phyloP scores from a whole-genome alignment of 1,139 yeast genomes.

The Sporopachydermia cereana region DNA sequence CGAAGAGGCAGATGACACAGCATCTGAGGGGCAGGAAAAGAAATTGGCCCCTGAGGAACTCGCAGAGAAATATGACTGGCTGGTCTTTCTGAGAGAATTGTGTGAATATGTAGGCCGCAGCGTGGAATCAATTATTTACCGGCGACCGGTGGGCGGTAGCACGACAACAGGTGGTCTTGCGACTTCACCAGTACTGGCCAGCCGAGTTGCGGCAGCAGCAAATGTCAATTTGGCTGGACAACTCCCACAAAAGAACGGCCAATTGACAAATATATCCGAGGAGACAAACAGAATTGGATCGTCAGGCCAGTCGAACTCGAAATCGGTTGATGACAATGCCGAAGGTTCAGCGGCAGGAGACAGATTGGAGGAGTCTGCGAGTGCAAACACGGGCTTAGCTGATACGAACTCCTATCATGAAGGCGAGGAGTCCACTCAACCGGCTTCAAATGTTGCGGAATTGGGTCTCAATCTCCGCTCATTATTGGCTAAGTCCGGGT shows the following conservation, averaged over 20 bases:
- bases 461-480: slow-evolving; percentile 1
- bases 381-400: background rate
- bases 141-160: slow-evolving; percentile 20
- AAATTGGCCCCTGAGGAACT: slow-evolving; percentile 26
- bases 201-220: background rate
- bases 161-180: too few relatives aligned
- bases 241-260: too few relatives aligned
- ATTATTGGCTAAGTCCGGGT: background rate
- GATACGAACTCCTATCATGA: background rate
- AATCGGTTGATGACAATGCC: background rate
- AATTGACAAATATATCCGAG: too few relatives aligned
- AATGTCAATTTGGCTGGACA: background rate
- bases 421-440: background rate
- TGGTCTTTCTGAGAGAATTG: slow-evolving; percentile 57
- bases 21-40: slow-evolving; percentile 11
- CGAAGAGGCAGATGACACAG: slow-evolving; percentile 25
- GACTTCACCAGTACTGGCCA: background rate
- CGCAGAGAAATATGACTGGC: slow-evolving; percentile 60
- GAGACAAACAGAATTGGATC: background rate
- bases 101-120: slow-evolving; percentile 70
- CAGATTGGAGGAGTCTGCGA: background rate
- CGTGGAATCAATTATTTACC: slow-evolving; percentile 63
- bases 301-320: background rate
- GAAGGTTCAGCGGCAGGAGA: background rate
- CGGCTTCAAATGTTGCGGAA: background rate